Conservation (phyloP, 352 stramenopile genomes). For the Phytophthora capsici region DNA sequence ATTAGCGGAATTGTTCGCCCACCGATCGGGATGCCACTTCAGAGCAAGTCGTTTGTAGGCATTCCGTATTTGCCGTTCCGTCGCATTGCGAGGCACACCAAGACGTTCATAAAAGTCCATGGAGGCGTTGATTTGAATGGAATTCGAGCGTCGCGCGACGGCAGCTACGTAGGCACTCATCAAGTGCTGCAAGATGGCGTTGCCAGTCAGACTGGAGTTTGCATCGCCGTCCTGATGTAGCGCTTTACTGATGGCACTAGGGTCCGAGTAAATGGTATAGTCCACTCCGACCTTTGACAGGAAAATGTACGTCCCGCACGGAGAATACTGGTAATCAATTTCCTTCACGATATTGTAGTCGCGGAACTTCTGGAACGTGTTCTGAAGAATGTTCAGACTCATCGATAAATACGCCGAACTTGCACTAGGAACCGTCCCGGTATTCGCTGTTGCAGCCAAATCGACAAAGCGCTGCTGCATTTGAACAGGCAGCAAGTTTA, state of each 20-base stretch:
- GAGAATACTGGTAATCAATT: constrained; percentile 77
- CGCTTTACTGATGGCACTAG: constrained; percentile 40
- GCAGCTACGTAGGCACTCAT: constrained; percentile 85
- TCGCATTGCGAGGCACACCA: constrained; percentile 71
- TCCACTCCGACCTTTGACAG: constrained; percentile 63
- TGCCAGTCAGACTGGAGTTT: constrained; percentile 63
- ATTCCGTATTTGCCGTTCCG: constrained; percentile 64
- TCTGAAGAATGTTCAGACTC: constrained; percentile 83
- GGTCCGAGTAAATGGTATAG: constrained; percentile 61
- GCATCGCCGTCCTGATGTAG: constrained; percentile 60
- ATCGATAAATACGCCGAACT: constrained; percentile 82
- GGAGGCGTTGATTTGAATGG: constrained; percentile 79
- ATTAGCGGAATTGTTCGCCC: constrained; percentile 51
- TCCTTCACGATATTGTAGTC: constrained; percentile 81
- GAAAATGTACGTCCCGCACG: constrained; percentile 82
- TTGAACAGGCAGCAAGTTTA: constrained; percentile 72
- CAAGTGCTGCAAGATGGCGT: constrained; percentile 82
- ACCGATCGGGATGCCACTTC: constrained; percentile 90
- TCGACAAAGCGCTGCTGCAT: constrained; percentile 76
- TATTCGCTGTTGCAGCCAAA: constrained; percentile 38
- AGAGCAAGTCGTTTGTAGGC: constrained; percentile 80
- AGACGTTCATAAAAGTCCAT: constrained; percentile 90
- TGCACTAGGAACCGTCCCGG: constrained; percentile 36
- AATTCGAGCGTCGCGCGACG: constrained; percentile 73
- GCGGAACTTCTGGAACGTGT: constrained; percentile 81